phyloP scores from a whole-genome alignment of 495 filamentous ascomycete genomes.

The Umbilicaria muhlenbergii region DNA sequence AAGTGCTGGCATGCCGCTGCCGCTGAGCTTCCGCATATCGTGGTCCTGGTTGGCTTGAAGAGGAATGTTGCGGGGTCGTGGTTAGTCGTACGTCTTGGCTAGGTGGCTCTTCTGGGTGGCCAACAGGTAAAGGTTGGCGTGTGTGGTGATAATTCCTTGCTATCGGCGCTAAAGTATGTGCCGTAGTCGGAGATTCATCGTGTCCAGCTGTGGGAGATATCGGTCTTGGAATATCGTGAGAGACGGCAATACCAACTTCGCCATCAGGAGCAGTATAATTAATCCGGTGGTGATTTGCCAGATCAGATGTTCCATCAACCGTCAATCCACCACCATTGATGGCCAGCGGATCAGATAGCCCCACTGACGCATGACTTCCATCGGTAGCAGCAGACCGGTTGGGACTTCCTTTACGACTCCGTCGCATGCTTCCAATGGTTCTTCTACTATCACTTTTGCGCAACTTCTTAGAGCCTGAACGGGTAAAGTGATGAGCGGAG shows the following conservation, averaged over 20 bases:
- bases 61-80: constrained; percentile 26
- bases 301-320: neutral
- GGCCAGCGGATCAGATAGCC: no score
- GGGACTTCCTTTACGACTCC: constrained; percentile 9
- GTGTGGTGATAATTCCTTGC: constrained; percentile 32
- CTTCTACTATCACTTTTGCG: constrained; percentile 25
- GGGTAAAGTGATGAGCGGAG: constrained; percentile 12
- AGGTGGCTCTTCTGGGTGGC: constrained; percentile 32
- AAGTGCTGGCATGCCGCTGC: constrained; percentile 39
- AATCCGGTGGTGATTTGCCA: neutral
- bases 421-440: constrained; percentile 22
- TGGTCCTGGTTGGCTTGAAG: constrained; percentile 12
- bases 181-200: constrained; percentile 15
- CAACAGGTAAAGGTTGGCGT: constrained; percentile 25
- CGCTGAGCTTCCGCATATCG: constrained; percentile 1
- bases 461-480: constrained; percentile 29
- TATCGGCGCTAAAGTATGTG: constrained; percentile 30
- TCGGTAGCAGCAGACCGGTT: constrained; percentile 1
- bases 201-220: constrained; percentile 1
- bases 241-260: constrained; percentile 28
- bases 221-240: constrained; percentile 8
- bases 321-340: neutral
- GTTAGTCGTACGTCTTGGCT: constrained; percentile 37
- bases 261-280: constrained; percentile 9
- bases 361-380: neutral